phyloP scores from a whole-genome alignment of 2,329 filamentous ascomycete species.

The Fusarium verrucosum region DNA sequence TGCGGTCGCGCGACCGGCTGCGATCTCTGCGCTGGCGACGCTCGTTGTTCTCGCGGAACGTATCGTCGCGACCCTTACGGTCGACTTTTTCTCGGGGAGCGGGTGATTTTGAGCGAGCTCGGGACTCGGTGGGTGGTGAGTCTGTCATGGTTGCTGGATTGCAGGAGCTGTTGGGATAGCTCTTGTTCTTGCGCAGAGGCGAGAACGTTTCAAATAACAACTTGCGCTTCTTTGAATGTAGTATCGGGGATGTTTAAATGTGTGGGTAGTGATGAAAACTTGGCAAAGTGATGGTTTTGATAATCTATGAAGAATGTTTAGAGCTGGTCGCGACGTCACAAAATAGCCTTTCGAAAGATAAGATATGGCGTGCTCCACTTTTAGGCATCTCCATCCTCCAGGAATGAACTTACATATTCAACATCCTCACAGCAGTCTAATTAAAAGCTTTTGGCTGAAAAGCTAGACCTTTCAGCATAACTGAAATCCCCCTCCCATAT shows the following conservation, averaged over 20 bases:
- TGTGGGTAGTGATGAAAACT: background rate
- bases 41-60: constrained; percentile 9
- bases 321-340: constrained; percentile 20
- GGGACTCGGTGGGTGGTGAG: constrained; percentile 28
- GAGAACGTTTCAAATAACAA: too few species aligned
- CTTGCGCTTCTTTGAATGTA: background rate
- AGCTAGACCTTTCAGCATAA: too few species aligned
- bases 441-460: too few species aligned
- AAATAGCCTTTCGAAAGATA: background rate
- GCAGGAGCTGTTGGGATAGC: background rate
- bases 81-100: constrained; percentile 15
- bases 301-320: background rate
- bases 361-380: background rate
- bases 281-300: background rate
- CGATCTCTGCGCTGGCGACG: constrained; percentile 26
- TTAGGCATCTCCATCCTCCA: background rate
- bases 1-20: constrained; percentile 23
- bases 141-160: constrained; percentile 21
- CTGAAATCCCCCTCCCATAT: too few species aligned
- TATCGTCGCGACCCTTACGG: constrained; percentile 7
- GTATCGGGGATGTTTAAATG: background rate
- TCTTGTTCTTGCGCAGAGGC: background rate
- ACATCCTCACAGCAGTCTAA: too few species aligned
- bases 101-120: constrained; percentile 31
- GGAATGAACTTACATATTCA: too few species aligned